Conservation (phyloP, 2,329 filamentous ascomycete genomes). For the Sporothrix variecibatus region DNA sequence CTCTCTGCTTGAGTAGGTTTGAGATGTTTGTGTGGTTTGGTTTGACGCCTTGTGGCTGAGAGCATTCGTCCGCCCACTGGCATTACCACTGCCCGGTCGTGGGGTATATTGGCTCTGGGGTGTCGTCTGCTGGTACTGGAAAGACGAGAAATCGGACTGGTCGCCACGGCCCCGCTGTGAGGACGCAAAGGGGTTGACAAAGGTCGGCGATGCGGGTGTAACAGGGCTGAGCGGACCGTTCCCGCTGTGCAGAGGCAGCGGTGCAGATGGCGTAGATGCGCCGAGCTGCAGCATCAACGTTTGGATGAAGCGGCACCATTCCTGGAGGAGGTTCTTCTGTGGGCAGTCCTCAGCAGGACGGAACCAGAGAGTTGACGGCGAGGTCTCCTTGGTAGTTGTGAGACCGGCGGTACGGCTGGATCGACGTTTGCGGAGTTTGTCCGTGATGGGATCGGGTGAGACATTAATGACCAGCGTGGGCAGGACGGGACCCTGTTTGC, state of each 20-base stretch:
- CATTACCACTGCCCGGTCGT: slow-evolving; percentile 49
- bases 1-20: slow-evolving; percentile 46
- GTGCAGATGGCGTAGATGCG: background rate
- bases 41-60: slow-evolving; percentile 53
- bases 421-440: slow-evolving; percentile 64
- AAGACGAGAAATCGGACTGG: slow-evolving; percentile 3
- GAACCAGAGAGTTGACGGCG: slow-evolving; percentile 57
- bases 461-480: slow-evolving; percentile 62
- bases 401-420: slow-evolving; percentile 64
- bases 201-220: slow-evolving; percentile 56
- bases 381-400: slow-evolving; percentile 52
- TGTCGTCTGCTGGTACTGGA: slow-evolving; percentile 14
- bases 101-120: background rate
- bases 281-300: slow-evolving; percentile 40
- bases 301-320: slow-evolving; percentile 60
- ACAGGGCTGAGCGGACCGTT: slow-evolving; percentile 49
- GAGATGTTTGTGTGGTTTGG: slow-evolving; percentile 31
- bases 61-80: slow-evolving; percentile 38
- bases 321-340: slow-evolving; percentile 52
- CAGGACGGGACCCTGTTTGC: slow-evolving; percentile 61
- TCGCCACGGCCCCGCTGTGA: slow-evolving; percentile 20
- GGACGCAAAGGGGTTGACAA: slow-evolving; percentile 55
- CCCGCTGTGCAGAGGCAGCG: slow-evolving; percentile 29
- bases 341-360: slow-evolving; percentile 53
- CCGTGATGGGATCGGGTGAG: slow-evolving; percentile 51